A percentile compares a stretch with the other conserved stretches of the same genome.
These are phyloP conservation scores for Pseudogymnoascus sp. DNA, from an alignment of 2,329 filamentous ascomycete species.

Conservation along the genomic window DNA sequence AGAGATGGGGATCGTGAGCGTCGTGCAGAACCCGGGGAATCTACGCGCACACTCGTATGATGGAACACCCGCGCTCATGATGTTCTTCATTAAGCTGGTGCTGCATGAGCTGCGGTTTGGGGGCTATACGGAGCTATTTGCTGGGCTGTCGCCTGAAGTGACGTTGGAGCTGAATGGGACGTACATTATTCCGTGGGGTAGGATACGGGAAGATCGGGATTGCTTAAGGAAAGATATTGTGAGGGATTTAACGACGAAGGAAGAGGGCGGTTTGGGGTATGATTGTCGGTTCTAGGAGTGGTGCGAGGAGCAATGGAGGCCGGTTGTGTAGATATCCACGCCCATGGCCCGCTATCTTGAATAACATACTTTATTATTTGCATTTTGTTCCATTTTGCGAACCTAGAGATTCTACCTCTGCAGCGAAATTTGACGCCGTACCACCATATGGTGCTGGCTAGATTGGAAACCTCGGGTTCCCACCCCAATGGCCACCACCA, in stretches of 20 bases:
- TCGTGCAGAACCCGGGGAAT: slow-evolving; percentile 16
- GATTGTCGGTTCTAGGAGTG: slow-evolving; percentile 19
- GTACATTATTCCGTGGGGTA: slow-evolving; percentile 22
- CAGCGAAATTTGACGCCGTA: neutral
- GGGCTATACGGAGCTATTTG: slow-evolving; percentile 20
- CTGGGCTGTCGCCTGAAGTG: slow-evolving; percentile 13
- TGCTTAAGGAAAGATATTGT: slow-evolving; percentile 16
- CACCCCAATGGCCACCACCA: too few relatives aligned
- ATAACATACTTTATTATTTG: neutral
- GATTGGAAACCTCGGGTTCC: too few relatives aligned
- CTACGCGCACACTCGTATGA: slow-evolving; percentile 14
- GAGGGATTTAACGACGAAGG: slow-evolving; percentile 13
- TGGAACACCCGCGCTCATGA: neutral
- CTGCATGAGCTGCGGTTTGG: slow-evolving; percentile 17
- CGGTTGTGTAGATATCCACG: neutral
- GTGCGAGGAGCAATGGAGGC: slow-evolving; percentile 16
- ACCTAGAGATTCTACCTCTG: neutral
- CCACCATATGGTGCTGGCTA: neutral
- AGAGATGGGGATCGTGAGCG: slow-evolving; percentile 12
- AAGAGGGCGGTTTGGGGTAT: slow-evolving; percentile 19
- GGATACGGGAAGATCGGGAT: slow-evolving; percentile 30
- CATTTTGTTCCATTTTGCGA: neutral
- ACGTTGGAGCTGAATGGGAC: slow-evolving; percentile 15
- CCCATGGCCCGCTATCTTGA: neutral
- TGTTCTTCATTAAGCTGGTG: slow-evolving; percentile 10